Evolutionary conservation across 2,329 filamentous ascomycete genomes (phyloP).

Genomic region (Fusarium chlamydosporum): DNA sequence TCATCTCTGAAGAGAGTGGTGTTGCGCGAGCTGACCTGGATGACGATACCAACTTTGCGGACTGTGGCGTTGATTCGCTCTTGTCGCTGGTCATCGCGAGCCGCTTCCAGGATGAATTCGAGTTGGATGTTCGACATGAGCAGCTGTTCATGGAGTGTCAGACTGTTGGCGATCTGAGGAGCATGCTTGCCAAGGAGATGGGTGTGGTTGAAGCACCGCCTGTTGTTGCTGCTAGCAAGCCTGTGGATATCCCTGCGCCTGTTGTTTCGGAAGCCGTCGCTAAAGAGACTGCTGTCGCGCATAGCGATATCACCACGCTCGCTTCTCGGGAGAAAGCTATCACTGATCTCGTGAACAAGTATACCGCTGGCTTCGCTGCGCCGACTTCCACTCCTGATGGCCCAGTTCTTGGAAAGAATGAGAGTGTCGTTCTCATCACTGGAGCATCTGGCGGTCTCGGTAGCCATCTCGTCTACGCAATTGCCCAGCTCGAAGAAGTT

Average conservation of each 20-base stretch:
- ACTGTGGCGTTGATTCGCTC: conserved; percentile 73
- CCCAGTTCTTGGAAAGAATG: neutral
- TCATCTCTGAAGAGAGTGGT: conserved; percentile 66
- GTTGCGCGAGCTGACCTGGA: conserved; percentile 68
- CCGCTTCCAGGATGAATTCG: conserved; percentile 63
- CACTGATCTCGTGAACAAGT: conserved; percentile 25
- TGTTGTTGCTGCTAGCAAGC: neutral
- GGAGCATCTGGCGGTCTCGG: conserved; percentile 26
- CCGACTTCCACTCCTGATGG: neutral
- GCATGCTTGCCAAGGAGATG: conserved; percentile 25
- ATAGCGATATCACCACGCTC: conserved; percentile 5
- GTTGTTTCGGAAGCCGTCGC: neutral
- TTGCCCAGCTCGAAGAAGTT: conserved; percentile 30
- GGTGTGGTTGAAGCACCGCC: neutral
- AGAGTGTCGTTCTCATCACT: conserved; percentile 19
- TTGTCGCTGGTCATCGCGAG: conserved; percentile 71
- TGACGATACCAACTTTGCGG: conserved; percentile 69
- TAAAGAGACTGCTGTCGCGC: neutral
- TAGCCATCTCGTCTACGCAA: conserved; percentile 34
- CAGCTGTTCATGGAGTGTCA: conserved; percentile 39
- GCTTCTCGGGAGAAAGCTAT: conserved; percentile 8
- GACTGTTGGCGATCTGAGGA: conserved; percentile 23
- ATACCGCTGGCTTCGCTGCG: neutral
- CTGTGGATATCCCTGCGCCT: neutral
- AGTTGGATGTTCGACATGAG: conserved; percentile 26